A percentile compares a stretch with the other conserved stretches of the same genome.
phyloP scores from a whole-genome alignment of 148 eudicot species.

The Vaccinium myrtillus region DNA sequence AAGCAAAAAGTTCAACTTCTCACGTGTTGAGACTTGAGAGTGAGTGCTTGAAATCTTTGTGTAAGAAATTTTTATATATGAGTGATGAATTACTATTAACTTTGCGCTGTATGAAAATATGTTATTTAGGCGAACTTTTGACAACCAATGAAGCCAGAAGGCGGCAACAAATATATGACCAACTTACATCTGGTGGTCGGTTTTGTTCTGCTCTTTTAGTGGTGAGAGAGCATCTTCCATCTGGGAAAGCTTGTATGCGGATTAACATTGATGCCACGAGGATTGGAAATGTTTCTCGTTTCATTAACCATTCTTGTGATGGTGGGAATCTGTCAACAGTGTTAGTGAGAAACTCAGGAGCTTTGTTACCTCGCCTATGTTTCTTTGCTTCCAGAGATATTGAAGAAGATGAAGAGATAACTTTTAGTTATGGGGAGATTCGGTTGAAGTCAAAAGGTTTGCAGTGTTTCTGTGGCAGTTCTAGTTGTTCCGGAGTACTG shows the following conservation, averaged over 20 bases:
- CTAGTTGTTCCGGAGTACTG: conserved; percentile 63
- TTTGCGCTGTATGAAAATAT: background rate
- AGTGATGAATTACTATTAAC: background rate
- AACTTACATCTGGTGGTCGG: conserved; percentile 39
- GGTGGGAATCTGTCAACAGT: conserved; percentile 72
- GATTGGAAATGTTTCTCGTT: conserved; percentile 70
- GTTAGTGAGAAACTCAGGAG: conserved; percentile 69
- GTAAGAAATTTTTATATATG: background rate
- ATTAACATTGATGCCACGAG: conserved; percentile 83
- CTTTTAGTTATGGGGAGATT: conserved; percentile 78
- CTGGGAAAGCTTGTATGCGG: conserved; percentile 81
- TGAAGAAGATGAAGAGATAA: conserved; percentile 63
- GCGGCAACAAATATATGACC: conserved; percentile 62
- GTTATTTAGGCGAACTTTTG: conserved; percentile 66
- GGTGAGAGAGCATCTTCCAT: conserved; percentile 81
- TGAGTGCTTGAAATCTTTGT: no score
- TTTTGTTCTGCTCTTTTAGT: conserved; percentile 74
- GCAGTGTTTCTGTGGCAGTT: conserved; percentile 69
- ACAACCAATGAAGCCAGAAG: conserved; percentile 76
- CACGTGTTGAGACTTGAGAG: no score
- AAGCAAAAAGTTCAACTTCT: no score
- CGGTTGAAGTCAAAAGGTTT: conserved; percentile 46
- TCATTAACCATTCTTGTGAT: conserved; percentile 90
- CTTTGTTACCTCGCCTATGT: conserved; percentile 70
- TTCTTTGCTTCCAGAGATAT: conserved; percentile 72